phyloP scores from a whole-genome alignment of 257 asterid species.

The Prunella vulgaris region DNA sequence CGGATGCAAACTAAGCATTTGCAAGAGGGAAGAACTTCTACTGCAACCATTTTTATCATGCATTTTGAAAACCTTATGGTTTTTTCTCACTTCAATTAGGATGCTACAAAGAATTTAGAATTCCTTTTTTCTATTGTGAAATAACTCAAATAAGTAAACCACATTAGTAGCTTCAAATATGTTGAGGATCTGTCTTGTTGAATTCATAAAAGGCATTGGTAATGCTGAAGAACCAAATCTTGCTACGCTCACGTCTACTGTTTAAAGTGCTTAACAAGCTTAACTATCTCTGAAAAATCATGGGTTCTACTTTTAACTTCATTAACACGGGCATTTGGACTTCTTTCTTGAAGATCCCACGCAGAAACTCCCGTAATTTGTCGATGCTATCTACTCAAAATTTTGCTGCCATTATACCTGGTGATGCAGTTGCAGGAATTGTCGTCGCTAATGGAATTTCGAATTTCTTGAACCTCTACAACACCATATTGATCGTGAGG shows the following conservation, averaged over 20 bases:
- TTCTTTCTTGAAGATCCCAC: slow-evolving; percentile 40
- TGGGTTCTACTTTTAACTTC: not conserved
- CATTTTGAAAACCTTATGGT: not conserved
- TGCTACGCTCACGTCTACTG: no score
- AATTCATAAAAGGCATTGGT: no score
- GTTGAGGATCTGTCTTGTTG: not conserved
- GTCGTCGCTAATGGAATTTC: slow-evolving; percentile 69
- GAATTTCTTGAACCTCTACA: slow-evolving; percentile 79
- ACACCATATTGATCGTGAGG: slow-evolving; percentile 65
- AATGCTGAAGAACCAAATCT: no score
- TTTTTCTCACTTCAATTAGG: not conserved
- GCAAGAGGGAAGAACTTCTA: not conserved
- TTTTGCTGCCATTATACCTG: slow-evolving; percentile 83
- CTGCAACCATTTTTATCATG: not conserved
- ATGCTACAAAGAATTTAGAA: not conserved
- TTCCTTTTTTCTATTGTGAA: not conserved
- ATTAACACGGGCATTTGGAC: not conserved
- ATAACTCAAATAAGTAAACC: not conserved
- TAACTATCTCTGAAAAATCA: not conserved
- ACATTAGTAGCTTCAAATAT: not conserved
- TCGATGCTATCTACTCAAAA: slow-evolving; percentile 30
- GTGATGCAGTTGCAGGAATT: slow-evolving; percentile 77
- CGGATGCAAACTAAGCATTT: not conserved
- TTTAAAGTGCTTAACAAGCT: no score
- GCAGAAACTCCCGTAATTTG: slow-evolving; percentile 31